These are phyloP conservation scores for Parmelia sp. DNA, from an alignment of 495 filamentous ascomycete genomes.

Conservation along the genomic window DNA sequence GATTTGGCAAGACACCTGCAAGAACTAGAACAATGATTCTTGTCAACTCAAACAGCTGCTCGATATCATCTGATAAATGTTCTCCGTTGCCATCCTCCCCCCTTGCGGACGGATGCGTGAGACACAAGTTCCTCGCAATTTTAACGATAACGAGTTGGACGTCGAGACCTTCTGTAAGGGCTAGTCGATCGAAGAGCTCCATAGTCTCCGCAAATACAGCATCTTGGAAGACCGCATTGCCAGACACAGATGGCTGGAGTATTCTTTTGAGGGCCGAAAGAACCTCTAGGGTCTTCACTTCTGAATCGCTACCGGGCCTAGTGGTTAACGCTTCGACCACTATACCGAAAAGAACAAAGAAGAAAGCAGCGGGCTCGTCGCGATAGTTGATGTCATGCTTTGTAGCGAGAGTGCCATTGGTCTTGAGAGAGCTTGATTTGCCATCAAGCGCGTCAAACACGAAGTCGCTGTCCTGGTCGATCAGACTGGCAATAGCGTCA, in stretches of 20 bases:
- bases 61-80: conserved; percentile 89
- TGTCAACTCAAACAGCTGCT: conserved; percentile 95
- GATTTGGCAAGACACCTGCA: conserved; percentile 76
- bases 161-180: conserved; percentile 77
- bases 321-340: conserved; percentile 91
- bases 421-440: conserved; percentile 42
- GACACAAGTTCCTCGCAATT: conserved; percentile 80
- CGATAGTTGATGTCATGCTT: conserved; percentile 83
- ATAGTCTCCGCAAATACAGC: conserved; percentile 96
- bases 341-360: conserved; percentile 95
- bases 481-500: conserved; percentile 94
- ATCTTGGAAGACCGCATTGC: conserved; percentile 92
- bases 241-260: conserved; percentile 86
- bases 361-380: conserved; percentile 96
- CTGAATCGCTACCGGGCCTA: conserved; percentile 62
- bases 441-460: conserved; percentile 95
- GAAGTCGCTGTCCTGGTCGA: conserved; percentile 94
- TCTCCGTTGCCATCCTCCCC: conserved; percentile 57
- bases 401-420: conserved; percentile 32
- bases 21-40: conserved; percentile 91
- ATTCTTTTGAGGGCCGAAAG: conserved; percentile 92
- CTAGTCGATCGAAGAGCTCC: conserved; percentile 89
- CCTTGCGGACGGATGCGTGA: conserved; percentile 85
- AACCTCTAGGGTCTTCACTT: conserved; percentile 81
- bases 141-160: conserved; percentile 92